Evolutionary conservation across 768 basidiomycete genomes (phyloP), one percentile per base, ranked within the genome.

Genomic region (Boletus edulis): DNA sequence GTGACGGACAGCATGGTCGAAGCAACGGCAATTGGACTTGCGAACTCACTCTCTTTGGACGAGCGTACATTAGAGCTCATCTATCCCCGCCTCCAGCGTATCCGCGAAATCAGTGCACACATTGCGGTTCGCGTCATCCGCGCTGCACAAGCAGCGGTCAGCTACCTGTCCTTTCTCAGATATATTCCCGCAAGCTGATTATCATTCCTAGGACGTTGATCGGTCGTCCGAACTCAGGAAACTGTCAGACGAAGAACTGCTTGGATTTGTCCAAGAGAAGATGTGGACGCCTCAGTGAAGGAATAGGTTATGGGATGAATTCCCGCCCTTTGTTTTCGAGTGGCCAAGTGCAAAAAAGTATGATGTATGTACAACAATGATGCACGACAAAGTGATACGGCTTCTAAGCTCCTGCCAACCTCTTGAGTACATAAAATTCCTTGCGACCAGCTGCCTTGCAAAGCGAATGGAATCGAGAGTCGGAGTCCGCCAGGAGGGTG

Each of bases 1-100:
- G 86, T 97, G 43, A 91, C 91, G 3, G 89, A 94, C 67, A 77
- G 77, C 58, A 94, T 98, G 90, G 87, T 97, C 24, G 93, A 96
- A 68, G 88, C 91, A 6, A 81, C 89, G 13, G 87, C 93, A 4
- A 78, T 91, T 29, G 91, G 91, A 8, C 79, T 97, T 39, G 86
- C 90, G 5, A 72, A 85, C 54, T 82, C 89, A 5, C 77, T 95
- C 40, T 91, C 81, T 2, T 60, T 67, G 13, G 86, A 89, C 35
- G 95, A 97, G 72, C 78, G 72, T 40, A 76, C 75, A 3, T 63
- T 73, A 40, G 87, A 82, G 42, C 77, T 94, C 45, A 69, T 98
- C 9, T 97, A 97, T 72, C 94, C 95, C 43, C 82, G 83, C 46
- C 78, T 96, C 54, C 82, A 88, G 63, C 81, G 94, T 63, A 86